These are phyloP conservation scores for Lasiodiplodia hormozganensis DNA, from an alignment of 2,329 filamentous ascomycete genomes.

Conservation along the genomic window DNA sequence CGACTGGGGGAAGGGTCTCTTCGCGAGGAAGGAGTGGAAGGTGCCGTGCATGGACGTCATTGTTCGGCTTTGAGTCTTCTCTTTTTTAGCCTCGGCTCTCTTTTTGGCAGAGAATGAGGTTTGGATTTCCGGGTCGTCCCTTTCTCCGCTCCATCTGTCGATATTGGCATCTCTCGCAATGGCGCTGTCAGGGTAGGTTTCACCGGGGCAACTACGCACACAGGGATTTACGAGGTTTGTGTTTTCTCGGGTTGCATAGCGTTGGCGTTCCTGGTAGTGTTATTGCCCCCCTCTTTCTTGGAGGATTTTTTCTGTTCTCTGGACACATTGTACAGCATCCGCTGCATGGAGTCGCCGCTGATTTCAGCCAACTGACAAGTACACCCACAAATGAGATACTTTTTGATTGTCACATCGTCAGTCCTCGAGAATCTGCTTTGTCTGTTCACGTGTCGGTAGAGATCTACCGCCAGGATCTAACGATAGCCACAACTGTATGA, in stretches of 20 bases:
- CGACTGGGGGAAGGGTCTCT: slow-evolving; percentile 63
- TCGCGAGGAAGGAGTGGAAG: slow-evolving; percentile 86
- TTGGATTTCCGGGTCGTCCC: slow-evolving; percentile 9
- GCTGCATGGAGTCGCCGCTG: not conserved
- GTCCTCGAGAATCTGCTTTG: too few species aligned
- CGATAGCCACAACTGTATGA: too few species aligned
- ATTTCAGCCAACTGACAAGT: not conserved
- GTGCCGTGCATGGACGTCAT: slow-evolving; percentile 91
- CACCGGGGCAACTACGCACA: slow-evolving; percentile 6
- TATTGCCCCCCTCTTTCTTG: not conserved
- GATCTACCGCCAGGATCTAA: too few species aligned
- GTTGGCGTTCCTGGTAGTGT: slow-evolving; percentile 18
- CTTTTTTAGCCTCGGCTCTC: not conserved
- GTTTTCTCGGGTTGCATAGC: slow-evolving; percentile 24
- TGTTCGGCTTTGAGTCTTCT: slow-evolving; percentile 71
- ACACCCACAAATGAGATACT: not conserved
- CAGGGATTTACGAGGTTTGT: slow-evolving; percentile 2
- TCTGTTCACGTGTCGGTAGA: too few species aligned
- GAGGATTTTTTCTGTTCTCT: slow-evolving; percentile 2
- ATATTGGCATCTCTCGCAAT: not conserved
- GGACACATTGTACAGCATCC: slow-evolving; percentile 1
- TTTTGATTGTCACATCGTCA: too few species aligned
- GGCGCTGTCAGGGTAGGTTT: not conserved
- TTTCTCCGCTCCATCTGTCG: slow-evolving; percentile 1
- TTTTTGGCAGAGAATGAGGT: not conserved